A percentile compares a stretch with the other conserved stretches of the same genome.
phyloP scores from a whole-genome alignment of 2,329 filamentous ascomycete genomes.

The Pyricularia grisea region DNA sequence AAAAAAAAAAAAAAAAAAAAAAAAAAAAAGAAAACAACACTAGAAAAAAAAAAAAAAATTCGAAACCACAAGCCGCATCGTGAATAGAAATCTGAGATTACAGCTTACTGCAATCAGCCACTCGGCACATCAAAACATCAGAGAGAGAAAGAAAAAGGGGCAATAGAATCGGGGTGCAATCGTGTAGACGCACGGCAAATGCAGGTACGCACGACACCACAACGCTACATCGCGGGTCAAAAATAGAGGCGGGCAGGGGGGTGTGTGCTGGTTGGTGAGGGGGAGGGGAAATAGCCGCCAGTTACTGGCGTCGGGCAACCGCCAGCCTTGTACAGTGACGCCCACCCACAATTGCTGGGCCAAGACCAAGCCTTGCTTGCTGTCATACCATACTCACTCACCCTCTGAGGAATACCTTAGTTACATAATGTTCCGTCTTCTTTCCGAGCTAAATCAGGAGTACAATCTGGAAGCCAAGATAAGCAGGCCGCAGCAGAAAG shows the following conservation, averaged over 20 bases:
- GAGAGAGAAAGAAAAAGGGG: neutral
- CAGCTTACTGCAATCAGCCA: neutral
- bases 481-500: neutral
- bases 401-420: neutral
- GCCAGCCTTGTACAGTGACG: constrained; percentile 4
- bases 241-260: constrained; percentile 1
- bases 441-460: constrained; percentile 5
- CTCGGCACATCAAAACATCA: neutral
- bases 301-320: neutral
- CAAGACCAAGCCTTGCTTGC: neutral
- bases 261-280: constrained; percentile 1
- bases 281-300: neutral
- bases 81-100: neutral
- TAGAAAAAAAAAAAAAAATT: neutral
- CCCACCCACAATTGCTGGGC: neutral
- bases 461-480: neutral
- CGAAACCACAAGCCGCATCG: neutral
- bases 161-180: neutral
- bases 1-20: too few species aligned
- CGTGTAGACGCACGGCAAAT: neutral
- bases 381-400: neutral
- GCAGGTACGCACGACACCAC: neutral
- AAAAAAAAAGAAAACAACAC: too few species aligned
- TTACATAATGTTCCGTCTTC: constrained; percentile 1
- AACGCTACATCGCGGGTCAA: neutral